Conservation (phyloP, 2,329 filamentous ascomycete species). For the Simplicillium aogashimaense region DNA sequence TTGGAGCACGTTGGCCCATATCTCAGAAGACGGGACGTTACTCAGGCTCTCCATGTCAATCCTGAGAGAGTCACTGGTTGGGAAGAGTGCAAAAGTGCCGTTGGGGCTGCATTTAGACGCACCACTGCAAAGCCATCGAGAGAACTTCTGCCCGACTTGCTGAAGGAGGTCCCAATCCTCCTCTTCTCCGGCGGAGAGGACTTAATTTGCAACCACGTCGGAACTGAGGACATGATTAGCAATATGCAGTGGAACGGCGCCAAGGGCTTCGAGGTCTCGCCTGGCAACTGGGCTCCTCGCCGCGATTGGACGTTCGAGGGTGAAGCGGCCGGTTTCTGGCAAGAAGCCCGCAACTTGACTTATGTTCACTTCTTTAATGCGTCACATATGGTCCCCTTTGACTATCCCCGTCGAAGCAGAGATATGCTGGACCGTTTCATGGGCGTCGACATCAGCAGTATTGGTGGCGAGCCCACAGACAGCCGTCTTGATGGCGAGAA, state of each 20-base stretch:
- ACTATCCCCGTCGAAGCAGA: conserved; percentile 73
- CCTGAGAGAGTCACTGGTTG: conserved; percentile 76
- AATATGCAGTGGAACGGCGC: conserved; percentile 88
- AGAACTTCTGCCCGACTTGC: conserved; percentile 64
- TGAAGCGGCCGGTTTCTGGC: conserved; percentile 81
- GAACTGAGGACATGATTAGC: conserved; percentile 83
- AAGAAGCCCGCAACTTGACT: conserved; percentile 87
- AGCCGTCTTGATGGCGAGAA: conserved; percentile 80
- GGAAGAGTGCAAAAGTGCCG: conserved; percentile 78
- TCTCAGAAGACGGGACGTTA: conserved; percentile 71
- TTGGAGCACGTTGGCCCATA: conserved; percentile 70
- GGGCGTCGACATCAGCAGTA: conserved; percentile 79
- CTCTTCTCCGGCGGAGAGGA: conserved; percentile 93
- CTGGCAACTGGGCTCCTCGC: conserved; percentile 84
- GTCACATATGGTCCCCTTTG: conserved; percentile 97
- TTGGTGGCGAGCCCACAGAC: conserved; percentile 71
- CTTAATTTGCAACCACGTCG: conserved; percentile 93
- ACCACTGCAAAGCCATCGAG: conserved; percentile 64
- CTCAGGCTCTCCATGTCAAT: conserved; percentile 72
- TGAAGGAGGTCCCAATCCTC: conserved; percentile 67
- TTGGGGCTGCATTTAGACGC: conserved; percentile 61
- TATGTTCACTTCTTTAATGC: conserved; percentile 94
- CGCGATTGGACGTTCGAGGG: conserved; percentile 92
- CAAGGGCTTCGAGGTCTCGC: conserved; percentile 79
- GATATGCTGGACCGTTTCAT: conserved; percentile 99